A percentile compares a stretch with the other conserved stretches of the same genome.
Conservation (phyloP, 2,329 filamentous ascomycete species). For the Fulvia fulva region DNA sequence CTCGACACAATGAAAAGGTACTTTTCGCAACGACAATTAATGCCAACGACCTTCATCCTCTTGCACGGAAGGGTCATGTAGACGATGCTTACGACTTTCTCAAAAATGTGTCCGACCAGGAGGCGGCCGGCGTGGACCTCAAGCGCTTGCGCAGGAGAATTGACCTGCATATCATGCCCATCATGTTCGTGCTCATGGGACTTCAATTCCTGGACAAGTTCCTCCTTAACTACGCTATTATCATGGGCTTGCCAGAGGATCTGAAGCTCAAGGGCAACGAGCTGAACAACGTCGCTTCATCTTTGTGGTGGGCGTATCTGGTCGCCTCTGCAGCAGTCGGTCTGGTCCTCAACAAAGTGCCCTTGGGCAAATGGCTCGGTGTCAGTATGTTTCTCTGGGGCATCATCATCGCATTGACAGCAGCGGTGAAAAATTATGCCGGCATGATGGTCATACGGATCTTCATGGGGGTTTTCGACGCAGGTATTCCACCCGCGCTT, state of each 20-base stretch:
- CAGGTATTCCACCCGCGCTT: constrained; percentile 9
- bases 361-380: constrained; percentile 31
- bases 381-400: constrained; percentile 13
- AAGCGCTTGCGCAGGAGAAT: constrained; percentile 12
- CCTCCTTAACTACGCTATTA: constrained; percentile 62
- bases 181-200: constrained; percentile 13
- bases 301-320: constrained; percentile 19
- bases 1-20: background rate
- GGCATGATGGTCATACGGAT: constrained; percentile 14
- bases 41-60: background rate
- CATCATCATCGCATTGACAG: constrained; percentile 10
- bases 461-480: constrained; percentile 13
- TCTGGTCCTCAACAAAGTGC: constrained; percentile 38
- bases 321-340: constrained; percentile 10
- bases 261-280: constrained; percentile 18
- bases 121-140: constrained; percentile 9
- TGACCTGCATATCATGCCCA: constrained; percentile 14
- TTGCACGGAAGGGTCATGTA: background rate
- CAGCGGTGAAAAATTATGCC: constrained; percentile 20
- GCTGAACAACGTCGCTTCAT: constrained; percentile 17
- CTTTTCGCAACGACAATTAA: background rate
- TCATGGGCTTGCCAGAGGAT: constrained; percentile 51
- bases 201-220: constrained; percentile 45
- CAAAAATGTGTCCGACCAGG: constrained; percentile 4
- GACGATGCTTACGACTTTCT: constrained; percentile 16